A percentile compares a stretch with the other conserved stretches of the same genome.
phyloP scores from a whole-genome alignment of 2,329 filamentous ascomycete species.

The Penicillium sclerotiorum region DNA sequence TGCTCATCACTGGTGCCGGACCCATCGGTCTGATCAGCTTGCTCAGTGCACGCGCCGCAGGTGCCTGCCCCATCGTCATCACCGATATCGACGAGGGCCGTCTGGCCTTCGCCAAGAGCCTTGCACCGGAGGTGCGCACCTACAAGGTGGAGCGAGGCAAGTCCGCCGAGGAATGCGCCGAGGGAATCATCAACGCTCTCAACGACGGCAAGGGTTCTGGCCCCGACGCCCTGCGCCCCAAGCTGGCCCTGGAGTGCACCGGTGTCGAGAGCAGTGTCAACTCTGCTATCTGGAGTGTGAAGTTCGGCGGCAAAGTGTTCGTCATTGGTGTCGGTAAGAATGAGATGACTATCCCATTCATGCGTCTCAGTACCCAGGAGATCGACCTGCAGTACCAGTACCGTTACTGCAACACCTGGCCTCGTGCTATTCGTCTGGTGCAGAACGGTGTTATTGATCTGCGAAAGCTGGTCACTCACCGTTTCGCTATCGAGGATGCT shows the following conservation, averaged over 20 bases:
- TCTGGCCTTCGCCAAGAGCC: conserved; percentile 78
- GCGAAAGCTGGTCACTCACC: conserved; percentile 81
- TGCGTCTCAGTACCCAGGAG: conserved; percentile 86
- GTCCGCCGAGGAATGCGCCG: conserved; percentile 69
- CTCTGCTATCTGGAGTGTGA: conserved; percentile 83
- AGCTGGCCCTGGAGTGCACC: conserved; percentile 86
- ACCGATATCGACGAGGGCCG: conserved; percentile 91
- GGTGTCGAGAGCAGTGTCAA: conserved; percentile 89
- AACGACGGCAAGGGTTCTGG: conserved; percentile 49
- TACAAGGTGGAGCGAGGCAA: conserved; percentile 55
- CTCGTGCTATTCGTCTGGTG: conserved; percentile 83
- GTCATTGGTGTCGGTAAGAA: conserved; percentile 94
- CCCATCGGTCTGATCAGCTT: conserved; percentile 91
- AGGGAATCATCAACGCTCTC: conserved; percentile 68
- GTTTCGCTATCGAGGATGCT: conserved; percentile 82
- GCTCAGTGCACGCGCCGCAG: conserved; percentile 80
- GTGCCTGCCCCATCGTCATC: conserved; percentile 87
- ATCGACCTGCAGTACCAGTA: conserved; percentile 97
- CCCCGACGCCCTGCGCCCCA: conserved; percentile 69
- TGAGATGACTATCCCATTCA: conserved; percentile 94
- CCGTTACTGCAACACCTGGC: conserved; percentile 95
- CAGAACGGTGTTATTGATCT: conserved; percentile 83
- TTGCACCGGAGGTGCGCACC: conserved; percentile 77
- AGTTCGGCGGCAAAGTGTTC: conserved; percentile 96
- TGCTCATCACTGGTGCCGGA: conserved; percentile 87